Evolutionary conservation across 441 rosid genomes (phyloP).

Genomic region (Geranium incanum): DNA sequence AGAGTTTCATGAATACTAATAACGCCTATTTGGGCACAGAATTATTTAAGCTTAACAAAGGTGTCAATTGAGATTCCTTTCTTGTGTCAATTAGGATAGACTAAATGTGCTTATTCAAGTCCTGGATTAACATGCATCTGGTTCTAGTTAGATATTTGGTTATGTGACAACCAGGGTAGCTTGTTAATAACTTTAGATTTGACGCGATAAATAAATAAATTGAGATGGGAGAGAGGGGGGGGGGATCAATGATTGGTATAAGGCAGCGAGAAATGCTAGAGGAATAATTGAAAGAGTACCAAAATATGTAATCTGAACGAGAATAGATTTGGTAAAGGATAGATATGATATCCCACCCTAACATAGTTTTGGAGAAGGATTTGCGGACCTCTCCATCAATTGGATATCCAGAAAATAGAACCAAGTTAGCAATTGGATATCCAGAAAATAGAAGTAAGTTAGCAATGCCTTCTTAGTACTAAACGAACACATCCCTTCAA

Average conservation of each 20-base stretch:
- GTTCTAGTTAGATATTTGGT: not conserved
- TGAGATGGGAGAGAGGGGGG: not conserved
- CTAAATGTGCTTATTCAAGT: not conserved
- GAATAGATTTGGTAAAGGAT: not conserved
- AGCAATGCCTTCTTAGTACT: not conserved
- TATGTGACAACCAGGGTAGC: not conserved
- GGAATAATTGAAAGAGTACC: not conserved
- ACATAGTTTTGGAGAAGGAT: not conserved
- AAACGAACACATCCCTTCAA: not conserved
- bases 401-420: not conserved
- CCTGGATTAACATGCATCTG: not conserved
- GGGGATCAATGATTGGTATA: not conserved
- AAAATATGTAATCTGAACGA: not conserved
- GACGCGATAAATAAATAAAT: not conserved
- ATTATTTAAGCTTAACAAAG: too few relatives aligned
- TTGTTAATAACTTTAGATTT: not conserved
- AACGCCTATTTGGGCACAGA: not conserved
- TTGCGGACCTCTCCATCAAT: not conserved
- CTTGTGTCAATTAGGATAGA: not conserved
- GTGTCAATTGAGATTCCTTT: not conserved
- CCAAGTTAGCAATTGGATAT: not conserved
- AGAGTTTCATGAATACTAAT: slow-evolving; percentile 8
- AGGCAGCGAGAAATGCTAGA: not conserved
- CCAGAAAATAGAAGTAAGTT: not conserved
- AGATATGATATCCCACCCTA: not conserved